Base-by-base conservation (phyloP, 2,329 filamentous ascomycete genomes). In the Clarireedia paspali region DNA sequence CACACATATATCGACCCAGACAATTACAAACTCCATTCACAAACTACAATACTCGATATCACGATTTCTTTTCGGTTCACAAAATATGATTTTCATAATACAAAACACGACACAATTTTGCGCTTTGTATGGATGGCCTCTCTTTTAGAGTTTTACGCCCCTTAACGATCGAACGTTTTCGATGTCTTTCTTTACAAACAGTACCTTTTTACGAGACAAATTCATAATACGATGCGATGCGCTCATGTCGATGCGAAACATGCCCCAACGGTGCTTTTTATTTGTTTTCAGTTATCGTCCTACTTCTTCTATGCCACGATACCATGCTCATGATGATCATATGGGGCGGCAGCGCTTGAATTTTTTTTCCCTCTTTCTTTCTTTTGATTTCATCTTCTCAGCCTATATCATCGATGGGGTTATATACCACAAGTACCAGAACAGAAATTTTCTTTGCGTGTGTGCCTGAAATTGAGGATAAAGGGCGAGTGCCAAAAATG, bases 241-340 rank as follows among this genome's bases (percentile, higher is more conserved):
- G 36, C 50, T 47, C n/a, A 17, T 47, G 17, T 20, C 27, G 27
- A 30, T 30, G 27, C 27, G 27, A 30, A 20, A 30, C 7, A 30
- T 30, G 10, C 36, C 20, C 20, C 9, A 17, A 38, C 27, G 27
- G 27, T 47, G 2, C 10, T 14, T 10, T 38, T 26, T 20, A 2
- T 15, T 26, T 45, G 24, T 7, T 34, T 53, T n/a, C 20, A 20
- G 20, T 20, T 20, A 20, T 20, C 20, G 20, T 20, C 2, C 20
- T 20, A 20, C 20, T 20, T 20, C 20, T 23, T 53, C 39, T 6
- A 49, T 42, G 45, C 52, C n/a, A 46, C 40, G 24, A 54, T 50
- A 49, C 34, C 52, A 42, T 50, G n/a, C 39, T 53, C 46, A 20
- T 42, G 24, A 49, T 15, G 50, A 38, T 44, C 14, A 49, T 24